Conservation (phyloP, 192 early-diverging fungal species). For the Backusella circina region DNA sequence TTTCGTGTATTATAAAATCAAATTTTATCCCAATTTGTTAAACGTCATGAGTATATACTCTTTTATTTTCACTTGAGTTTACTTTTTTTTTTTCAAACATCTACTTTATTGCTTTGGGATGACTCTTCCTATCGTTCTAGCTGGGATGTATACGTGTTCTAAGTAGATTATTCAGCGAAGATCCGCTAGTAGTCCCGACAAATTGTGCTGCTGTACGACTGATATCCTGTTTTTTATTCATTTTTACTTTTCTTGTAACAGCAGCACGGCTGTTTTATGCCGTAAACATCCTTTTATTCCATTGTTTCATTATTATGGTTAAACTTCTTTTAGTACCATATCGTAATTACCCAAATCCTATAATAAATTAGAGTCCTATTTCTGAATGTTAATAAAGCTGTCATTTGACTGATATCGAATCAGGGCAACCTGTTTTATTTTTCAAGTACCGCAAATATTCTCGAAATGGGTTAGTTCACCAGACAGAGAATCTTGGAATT, state of each 20-base stretch:
- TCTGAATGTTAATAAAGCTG: not conserved
- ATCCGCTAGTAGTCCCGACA: not conserved
- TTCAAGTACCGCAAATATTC: not conserved
- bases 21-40: no score
- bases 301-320: not conserved
- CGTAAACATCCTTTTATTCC: not conserved
- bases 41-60: no score
- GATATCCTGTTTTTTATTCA: not conserved
- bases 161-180: not conserved
- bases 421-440: not conserved
- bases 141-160: not conserved
- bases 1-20: not conserved
- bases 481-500: not conserved
- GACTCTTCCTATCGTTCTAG: not conserved
- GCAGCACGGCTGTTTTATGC: not conserved
- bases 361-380: not conserved
- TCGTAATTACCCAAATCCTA: not conserved
- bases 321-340: not conserved
- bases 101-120: not conserved
- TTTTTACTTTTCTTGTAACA: not conserved
- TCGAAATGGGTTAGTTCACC: not conserved
- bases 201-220: not conserved
- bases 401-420: not conserved
- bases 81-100: not conserved
- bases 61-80: not conserved